These are phyloP conservation scores for Globisporangium cylindrosporum DNA, from an alignment of 352 stramenopile genomes.

Conservation along the genomic window DNA sequence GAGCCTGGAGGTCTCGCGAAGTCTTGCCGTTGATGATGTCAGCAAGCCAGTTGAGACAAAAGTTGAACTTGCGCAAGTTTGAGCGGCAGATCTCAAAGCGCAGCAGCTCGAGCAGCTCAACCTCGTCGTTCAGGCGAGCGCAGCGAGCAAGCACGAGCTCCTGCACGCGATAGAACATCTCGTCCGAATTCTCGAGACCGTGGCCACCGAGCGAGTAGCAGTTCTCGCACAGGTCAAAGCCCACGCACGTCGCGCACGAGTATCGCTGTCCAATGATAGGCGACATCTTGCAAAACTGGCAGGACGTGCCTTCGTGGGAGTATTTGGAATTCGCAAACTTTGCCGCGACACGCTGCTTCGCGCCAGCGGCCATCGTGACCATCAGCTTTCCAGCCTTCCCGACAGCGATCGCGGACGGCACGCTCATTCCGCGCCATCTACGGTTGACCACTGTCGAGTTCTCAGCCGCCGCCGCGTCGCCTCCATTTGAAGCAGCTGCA, in stretches of 20 bases:
- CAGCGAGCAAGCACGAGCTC: slow-evolving; percentile 72
- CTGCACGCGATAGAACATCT: slow-evolving; percentile 81
- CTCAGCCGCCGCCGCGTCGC: slow-evolving; percentile 13
- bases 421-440: slow-evolving; percentile 56
- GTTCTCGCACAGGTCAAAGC: slow-evolving; percentile 78
- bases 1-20: slow-evolving; percentile 67
- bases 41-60: slow-evolving; percentile 80
- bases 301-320: slow-evolving; percentile 71
- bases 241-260: slow-evolving; percentile 74
- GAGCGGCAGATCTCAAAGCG: slow-evolving; percentile 85
- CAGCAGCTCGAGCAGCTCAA: slow-evolving; percentile 76
- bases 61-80: slow-evolving; percentile 85
- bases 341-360: slow-evolving; percentile 68
- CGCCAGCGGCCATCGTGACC: slow-evolving; percentile 61
- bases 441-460: slow-evolving; percentile 21
- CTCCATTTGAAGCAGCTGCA: slow-evolving; percentile 6
- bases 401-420: slow-evolving; percentile 18
- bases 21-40: slow-evolving; percentile 81
- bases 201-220: slow-evolving; percentile 83
- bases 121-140: slow-evolving; percentile 51
- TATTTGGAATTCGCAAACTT: slow-evolving; percentile 67
- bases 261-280: slow-evolving; percentile 77
- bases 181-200: slow-evolving; percentile 81
- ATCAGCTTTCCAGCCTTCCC: slow-evolving; percentile 58
- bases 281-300: slow-evolving; percentile 77